phyloP scores from a whole-genome alignment of 345 rosid genomes.

The Turritis glabra region DNA sequence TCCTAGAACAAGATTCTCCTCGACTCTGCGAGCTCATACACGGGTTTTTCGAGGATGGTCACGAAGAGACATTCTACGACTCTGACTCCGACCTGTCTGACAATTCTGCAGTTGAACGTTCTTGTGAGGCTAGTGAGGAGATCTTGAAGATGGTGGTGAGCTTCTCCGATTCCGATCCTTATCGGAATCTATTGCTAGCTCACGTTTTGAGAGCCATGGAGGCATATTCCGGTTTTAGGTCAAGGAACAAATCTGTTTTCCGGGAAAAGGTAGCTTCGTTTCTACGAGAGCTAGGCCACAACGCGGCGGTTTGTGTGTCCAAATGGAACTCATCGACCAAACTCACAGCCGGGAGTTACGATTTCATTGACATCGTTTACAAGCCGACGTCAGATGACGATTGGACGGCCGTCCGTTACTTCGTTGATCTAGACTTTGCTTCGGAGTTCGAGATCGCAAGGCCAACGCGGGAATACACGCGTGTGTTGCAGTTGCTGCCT shows the following conservation, averaged over 20 bases:
- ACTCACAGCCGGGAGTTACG: conserved; percentile 62
- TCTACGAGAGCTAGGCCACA: conserved; percentile 63
- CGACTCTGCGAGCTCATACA: conserved; percentile 74
- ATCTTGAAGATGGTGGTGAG: conserved; percentile 12
- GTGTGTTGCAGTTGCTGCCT: conserved; percentile 51
- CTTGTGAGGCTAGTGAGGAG: conserved; percentile 38
- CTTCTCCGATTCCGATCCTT: conserved; percentile 42
- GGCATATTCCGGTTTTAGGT: conserved; percentile 41
- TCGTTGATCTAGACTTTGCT: conserved; percentile 74
- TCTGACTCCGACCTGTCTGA: conserved; percentile 52
- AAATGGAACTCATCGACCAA: conserved; percentile 66
- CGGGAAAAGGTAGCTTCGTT: conserved; percentile 54
- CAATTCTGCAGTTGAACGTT: conserved; percentile 29
- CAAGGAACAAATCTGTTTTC: conserved; percentile 38
- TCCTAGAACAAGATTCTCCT: conserved; percentile 58
- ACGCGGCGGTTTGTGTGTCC: conserved; percentile 82
- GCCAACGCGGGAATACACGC: conserved; percentile 60
- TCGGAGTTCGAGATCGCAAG: conserved; percentile 80
- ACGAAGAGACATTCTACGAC: conserved; percentile 19
- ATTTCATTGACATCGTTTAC: conserved; percentile 68
- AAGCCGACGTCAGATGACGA: conserved; percentile 4
- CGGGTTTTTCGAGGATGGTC: conserved; percentile 57
- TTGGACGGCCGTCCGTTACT: conserved; percentile 43
- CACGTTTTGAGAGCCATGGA: conserved; percentile 56
- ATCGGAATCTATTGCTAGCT: conserved; percentile 40